Conservation (phyloP, 1,284 basidiomycete genomes). For the Tilletia walkeri region DNA sequence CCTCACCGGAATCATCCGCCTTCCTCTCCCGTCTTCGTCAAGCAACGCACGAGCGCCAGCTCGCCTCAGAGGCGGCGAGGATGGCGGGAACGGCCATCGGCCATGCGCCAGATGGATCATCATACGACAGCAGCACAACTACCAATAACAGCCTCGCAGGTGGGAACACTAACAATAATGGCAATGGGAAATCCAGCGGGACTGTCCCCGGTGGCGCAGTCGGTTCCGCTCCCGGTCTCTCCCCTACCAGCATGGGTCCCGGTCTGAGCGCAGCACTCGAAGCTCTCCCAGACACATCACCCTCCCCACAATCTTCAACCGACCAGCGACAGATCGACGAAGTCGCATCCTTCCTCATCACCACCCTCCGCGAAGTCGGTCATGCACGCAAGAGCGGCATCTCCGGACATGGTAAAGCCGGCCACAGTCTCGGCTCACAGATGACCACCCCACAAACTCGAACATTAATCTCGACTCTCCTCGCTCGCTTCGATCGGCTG, state of each 20-base stretch:
- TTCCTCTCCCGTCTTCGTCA: conserved; percentile 15
- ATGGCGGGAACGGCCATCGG: conserved; percentile 12
- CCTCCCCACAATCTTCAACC: neutral
- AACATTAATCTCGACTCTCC: neutral
- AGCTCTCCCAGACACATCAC: neutral
- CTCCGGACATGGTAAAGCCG: conserved; percentile 8
- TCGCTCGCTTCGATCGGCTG: neutral
- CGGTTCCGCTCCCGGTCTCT: neutral
- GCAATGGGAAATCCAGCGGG: neutral
- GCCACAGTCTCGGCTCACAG: conserved; percentile 6
- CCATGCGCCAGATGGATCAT: neutral
- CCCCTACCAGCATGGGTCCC: conserved; percentile 1
- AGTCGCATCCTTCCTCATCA: conserved; percentile 17
- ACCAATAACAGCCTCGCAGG: neutral
- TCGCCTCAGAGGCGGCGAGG: conserved; percentile 13
- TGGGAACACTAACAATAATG: neutral
- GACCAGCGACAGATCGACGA: conserved; percentile 17
- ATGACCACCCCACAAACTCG: conserved; percentile 9
- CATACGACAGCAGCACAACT: neutral
- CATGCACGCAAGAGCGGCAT: conserved; percentile 10
- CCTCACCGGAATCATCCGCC: neutral
- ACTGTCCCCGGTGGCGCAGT: neutral
- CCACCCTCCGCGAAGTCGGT: conserved; percentile 13
- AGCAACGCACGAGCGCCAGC: conserved; percentile 14
- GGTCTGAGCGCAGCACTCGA: conserved; percentile 11